Base-by-base conservation (phyloP, 2,329 filamentous ascomycete species). In the Beauveria australis region DNA sequence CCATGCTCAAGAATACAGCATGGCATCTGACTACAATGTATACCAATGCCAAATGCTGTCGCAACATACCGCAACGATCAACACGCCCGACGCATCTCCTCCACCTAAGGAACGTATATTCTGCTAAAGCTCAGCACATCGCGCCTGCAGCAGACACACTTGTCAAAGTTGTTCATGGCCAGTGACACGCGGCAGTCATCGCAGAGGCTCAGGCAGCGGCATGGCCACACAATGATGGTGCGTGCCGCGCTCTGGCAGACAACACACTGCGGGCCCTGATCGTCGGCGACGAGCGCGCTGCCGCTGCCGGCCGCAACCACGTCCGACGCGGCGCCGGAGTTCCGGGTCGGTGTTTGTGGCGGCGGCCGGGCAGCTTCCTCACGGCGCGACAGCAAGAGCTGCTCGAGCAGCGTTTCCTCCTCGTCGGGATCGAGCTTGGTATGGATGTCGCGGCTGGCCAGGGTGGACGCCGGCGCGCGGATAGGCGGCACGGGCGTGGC, bases 111-210 rank as follows among this genome's bases (percentile, higher is more conserved):
- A 46, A 97, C 92, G 78, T 89, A 99, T 63, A 99, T 85, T 67
- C 91, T 85, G 66, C 91, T 92, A 73, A 96, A 97, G 59, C 92
- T 94, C 60, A 86, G 84, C 33, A 97, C 91, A 67, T 94, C 89
- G 61, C 91, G 85, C 55, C 94, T 83, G 73, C 94, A 97, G 69
- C 93, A 97, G 44, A 97, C 92, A 71, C 94, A 99, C 70, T 91
- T 95, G 65, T 92, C 91, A 72, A 96, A 97, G 72, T 97, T 97
- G 72, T 97, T 95, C 86, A 96, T 92, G 3, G 94, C 94, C 64
- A 97, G 80, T 48, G 91, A 93, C 41, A 97, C 89, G 37, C 94
- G 82, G 71, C 94, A 97, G 66, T 97, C 94, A 72, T 99, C 94
- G 71, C 94, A 97, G 14, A 97, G 81, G 66, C 91, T 93, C 61